A percentile compares a stretch with the other conserved stretches of the same genome.
These are phyloP conservation scores for Smittium mucronatum DNA, from an alignment of 371 early-diverging fungal species.

Conservation along the genomic window DNA sequence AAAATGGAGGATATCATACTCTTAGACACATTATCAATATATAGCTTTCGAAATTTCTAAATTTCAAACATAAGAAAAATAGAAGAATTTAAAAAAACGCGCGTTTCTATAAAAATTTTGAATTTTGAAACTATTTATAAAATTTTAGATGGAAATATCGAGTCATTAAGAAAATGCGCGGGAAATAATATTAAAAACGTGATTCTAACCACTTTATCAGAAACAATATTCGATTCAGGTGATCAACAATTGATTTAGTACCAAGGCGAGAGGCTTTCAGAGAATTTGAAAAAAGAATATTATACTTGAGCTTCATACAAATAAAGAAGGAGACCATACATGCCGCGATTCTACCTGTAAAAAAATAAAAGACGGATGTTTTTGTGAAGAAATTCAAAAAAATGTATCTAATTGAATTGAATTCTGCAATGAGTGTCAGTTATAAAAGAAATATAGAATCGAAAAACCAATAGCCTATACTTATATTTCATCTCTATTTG, in stretches of 20 bases:
- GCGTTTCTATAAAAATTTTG: no score
- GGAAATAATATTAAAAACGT: no score
- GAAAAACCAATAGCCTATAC: background rate
- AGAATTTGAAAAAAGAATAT: background rate
- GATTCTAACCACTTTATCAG: background rate
- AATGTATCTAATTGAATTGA: slow-evolving; percentile 1
- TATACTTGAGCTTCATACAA: background rate
- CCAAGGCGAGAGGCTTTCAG: background rate
- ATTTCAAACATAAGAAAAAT: background rate
- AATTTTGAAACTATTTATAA: no score
- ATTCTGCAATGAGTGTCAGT: slow-evolving; percentile 10
- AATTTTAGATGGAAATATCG: no score
- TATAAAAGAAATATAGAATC: background rate
- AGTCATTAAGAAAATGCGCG: no score
- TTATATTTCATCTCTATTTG: slow-evolving; percentile 8
- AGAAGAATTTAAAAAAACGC: no score
- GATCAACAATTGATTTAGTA: background rate
- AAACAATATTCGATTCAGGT: background rate
- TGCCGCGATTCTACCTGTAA: slow-evolving; percentile 9
- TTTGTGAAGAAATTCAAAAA: slow-evolving; percentile 7
- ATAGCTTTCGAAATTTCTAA: background rate
- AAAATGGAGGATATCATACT: slow-evolving; percentile 11
- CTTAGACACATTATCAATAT: slow-evolving; percentile 10
- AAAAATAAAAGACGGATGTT: slow-evolving; percentile 7
- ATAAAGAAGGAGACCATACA: slow-evolving; percentile 7